Evolutionary conservation across 2,329 filamentous ascomycete genomes (phyloP), one percentile per base, ranked within the genome.

Genomic region (Diatrype stigma): DNA sequence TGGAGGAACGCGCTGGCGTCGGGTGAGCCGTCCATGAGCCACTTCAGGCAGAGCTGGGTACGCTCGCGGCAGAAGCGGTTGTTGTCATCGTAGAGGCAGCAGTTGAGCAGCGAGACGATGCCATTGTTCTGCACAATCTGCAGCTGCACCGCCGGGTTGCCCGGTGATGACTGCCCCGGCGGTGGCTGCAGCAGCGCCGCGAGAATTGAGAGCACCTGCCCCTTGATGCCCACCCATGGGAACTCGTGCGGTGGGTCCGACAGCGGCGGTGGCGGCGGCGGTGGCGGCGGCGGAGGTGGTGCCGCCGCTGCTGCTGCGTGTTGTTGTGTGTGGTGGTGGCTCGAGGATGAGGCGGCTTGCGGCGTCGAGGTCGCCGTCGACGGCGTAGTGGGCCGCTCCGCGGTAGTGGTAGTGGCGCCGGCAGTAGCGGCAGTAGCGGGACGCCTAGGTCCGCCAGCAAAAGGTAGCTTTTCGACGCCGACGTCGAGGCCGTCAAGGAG

Each of bases 1-100:
- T 84, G 78, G 48, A 92, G 82, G 60, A 88, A 87, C 30, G 82
- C 78, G 56, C 87, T 86, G 16, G 89, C 89, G 51, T 85, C 85
- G 30, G 85, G 80, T 53, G 85, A 90, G 12, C 86, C 87, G 59
- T 89, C 86, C 71, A 89, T 81, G 6, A 89, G 75, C 80, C 85
- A 95, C 65, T 93, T 92, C n/a, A 95, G 78, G 58, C 89, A 92
- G 66, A 96, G 85, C 46, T 92, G 90, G 2, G 90, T 89, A 57
- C 92, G 89, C 68, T 97, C 93, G 62, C 93, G 90, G 56, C 96
- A 92, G 65, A 93, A 96, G 0, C 91, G 90, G 64, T 96, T 96
- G 70, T 96, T 85, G 60, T 93, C 90, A 65, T 97, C 93, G 65
- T 94, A 94, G 30, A 85, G 82, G 61, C 91, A 96, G 70, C 91